These are phyloP conservation scores for Fraxinus americana DNA, from an alignment of 257 asterid species.

Conservation along the genomic window DNA sequence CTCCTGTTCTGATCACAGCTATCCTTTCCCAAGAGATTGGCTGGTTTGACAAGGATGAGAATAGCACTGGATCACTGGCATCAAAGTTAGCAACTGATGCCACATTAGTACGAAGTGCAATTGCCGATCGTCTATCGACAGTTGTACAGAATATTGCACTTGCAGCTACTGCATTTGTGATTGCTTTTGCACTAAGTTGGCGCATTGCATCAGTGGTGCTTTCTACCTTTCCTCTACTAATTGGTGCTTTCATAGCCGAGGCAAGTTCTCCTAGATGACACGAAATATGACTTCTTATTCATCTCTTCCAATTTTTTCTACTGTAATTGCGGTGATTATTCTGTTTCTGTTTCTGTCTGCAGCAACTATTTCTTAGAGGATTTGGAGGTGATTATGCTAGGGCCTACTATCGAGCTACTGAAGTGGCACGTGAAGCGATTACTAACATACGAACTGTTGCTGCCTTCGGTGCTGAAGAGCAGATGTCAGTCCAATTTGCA, in stretches of 20 bases:
- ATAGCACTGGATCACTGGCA: conserved; percentile 49
- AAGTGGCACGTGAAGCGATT: conserved; percentile 67
- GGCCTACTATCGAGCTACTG: conserved; percentile 50
- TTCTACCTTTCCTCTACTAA: conserved; percentile 55
- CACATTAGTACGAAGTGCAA: conserved; percentile 55
- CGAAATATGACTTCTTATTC: not conserved
- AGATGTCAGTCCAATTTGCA: conserved; percentile 38
- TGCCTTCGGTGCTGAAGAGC: conserved; percentile 64
- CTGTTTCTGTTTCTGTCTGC: conserved; percentile 11
- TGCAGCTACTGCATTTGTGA: conserved; percentile 53
- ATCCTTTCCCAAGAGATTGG: conserved; percentile 58
- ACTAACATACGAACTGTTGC: conserved; percentile 64
- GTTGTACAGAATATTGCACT: conserved; percentile 56
- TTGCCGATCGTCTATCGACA: conserved; percentile 64
- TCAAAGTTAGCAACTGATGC: conserved; percentile 66
- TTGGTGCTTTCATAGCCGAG: conserved; percentile 63
- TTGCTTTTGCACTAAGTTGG: conserved; percentile 61
- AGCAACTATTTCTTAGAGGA: conserved; percentile 69
- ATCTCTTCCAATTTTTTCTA: not conserved
- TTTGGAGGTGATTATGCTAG: conserved; percentile 57
- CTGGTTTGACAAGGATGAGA: conserved; percentile 68
- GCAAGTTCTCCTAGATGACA: conserved; percentile 27
- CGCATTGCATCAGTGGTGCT: conserved; percentile 55
- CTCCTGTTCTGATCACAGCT: conserved; percentile 42
- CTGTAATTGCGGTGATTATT: not conserved